Evolutionary conservation across 1,284 basidiomycete genomes (phyloP), one percentile per base, ranked within the genome.

Genomic region (Fomitopsis betulina): DNA sequence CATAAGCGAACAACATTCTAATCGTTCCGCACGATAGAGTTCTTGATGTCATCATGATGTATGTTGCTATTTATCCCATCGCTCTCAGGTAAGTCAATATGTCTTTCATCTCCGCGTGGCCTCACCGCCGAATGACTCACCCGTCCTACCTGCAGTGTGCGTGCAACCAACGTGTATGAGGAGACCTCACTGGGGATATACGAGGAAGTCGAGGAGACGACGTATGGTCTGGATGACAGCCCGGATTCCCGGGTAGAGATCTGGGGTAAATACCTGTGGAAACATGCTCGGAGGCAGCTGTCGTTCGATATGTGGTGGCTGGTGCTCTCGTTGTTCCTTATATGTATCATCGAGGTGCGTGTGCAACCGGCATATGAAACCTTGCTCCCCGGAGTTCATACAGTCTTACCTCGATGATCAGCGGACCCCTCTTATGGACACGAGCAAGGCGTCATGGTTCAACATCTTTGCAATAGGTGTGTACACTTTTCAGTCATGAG

Each of bases 131-230:
- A 30, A 5, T 30, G 5, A 5, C 8, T 30, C 5, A 30, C 27
- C 27, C 27, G 27, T 30, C 27, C 27, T 5, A 30, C 4, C 5
- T 23, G 15, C 54, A 89, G 89, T 64, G 93, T 99, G 10, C 91
- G 96, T n/a, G 86, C 92, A n/a, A 98, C 96, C 21, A 98, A 98
- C 72, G 96, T 98, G 0, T 98, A 98, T 72, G 96, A 99, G 71
- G 95, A 98, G 67, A 85, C 84, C 59, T 91, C 90, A 0, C 78
- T 94, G 13, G 93, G 93, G 1, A 75, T 96, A 37, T 95, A 86
- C 67, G 74, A 77, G 2, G 5, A 30, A 4, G 75, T 78, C 1
- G 79, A 80, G n/a, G 80, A 84, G 70, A 70, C 72, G 2, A 75
- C 77, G 0, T 78, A 80, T n/a, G 79, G 83, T 70, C 43, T 66